Evolutionary conservation across 1,284 basidiomycete genomes (phyloP).

Genomic region (Irpex sp.): DNA sequence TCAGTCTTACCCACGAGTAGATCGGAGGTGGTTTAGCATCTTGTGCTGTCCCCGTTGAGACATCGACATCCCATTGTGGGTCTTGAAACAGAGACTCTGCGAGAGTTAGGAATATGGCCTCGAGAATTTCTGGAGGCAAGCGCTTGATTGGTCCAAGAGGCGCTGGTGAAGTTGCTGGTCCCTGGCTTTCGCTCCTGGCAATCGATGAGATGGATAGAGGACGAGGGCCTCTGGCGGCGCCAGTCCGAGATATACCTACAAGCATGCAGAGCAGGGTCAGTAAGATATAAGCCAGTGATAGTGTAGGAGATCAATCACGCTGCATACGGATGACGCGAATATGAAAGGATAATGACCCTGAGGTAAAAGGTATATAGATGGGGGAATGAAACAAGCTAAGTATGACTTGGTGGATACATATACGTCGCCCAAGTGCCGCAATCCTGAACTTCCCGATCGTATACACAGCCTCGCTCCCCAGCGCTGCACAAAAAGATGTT

Average conservation of each 20-base stretch:
- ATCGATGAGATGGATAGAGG: neutral
- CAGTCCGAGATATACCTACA: neutral
- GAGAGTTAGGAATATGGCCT: neutral
- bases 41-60: neutral
- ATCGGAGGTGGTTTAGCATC: neutral
- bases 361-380: too few relatives aligned
- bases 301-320: neutral
- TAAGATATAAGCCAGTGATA: neutral
- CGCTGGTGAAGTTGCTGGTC: neutral
- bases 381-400: too few relatives aligned
- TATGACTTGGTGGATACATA: too few relatives aligned
- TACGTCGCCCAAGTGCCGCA: too few relatives aligned
- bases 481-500: too few relatives aligned
- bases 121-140: neutral
- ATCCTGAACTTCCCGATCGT: too few relatives aligned
- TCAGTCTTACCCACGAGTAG: neutral
- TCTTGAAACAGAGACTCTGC: neutral
- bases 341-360: too few relatives aligned
- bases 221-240: neutral
- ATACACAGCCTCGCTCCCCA: too few relatives aligned
- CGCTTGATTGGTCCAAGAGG: neutral
- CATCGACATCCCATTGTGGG: neutral
- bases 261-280: neutral
- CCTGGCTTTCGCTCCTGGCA: neutral
- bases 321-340: neutral